Percentiles rank a stretch among this genome's conserved stretches.
phyloP scores from a whole-genome alignment of 352 stramenopile species.

The Globisporangium carolinianum region DNA sequence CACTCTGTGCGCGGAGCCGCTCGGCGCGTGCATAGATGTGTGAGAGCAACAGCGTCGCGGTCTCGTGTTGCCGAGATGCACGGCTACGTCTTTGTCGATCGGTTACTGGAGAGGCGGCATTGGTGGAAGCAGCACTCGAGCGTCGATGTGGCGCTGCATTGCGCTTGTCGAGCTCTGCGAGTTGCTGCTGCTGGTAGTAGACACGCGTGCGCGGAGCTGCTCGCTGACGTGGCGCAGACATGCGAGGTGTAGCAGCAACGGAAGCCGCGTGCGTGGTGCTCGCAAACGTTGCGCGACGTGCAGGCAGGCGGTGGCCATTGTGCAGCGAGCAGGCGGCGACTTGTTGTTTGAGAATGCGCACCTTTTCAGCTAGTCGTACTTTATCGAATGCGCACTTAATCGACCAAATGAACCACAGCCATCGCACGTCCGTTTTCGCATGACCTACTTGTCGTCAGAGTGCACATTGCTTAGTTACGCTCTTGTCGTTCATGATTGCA shows the following conservation, averaged over 20 bases:
- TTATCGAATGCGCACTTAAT: too few relatives aligned
- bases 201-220: not conserved
- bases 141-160: not conserved
- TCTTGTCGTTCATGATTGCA: too few relatives aligned
- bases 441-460: too few relatives aligned
- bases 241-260: not conserved
- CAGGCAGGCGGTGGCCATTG: not conserved
- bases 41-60: conserved; percentile 23
- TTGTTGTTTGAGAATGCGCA: too few relatives aligned
- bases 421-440: too few relatives aligned
- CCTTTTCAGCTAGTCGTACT: too few relatives aligned
- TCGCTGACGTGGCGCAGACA: not conserved
- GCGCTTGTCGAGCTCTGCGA: not conserved
- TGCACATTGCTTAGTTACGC: too few relatives aligned
- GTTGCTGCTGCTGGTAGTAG: not conserved
- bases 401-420: too few relatives aligned
- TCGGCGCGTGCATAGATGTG: conserved; percentile 40
- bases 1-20: conserved; percentile 8
- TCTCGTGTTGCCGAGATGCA: conserved; percentile 1
- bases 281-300: too few relatives aligned
- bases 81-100: too few relatives aligned
- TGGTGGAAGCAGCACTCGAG: not conserved
- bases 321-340: too few relatives aligned
- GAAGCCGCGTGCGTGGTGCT: not conserved
- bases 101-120: too few relatives aligned